Conservation (phyloP, 345 rosid species). For the Citrus unshiu region DNA sequence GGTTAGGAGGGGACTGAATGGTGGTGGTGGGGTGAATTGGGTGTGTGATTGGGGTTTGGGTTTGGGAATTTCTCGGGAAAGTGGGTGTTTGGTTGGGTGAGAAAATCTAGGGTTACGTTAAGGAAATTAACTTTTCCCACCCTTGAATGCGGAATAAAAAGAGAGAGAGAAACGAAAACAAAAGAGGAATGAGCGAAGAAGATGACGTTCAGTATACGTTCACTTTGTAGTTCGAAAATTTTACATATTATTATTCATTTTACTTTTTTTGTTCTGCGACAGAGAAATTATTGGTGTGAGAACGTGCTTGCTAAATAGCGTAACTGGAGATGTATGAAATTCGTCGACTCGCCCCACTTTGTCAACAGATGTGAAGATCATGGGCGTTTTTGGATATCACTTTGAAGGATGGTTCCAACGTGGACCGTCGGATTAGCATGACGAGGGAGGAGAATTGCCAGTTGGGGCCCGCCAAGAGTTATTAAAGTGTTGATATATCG, state of each 20-base stretch:
- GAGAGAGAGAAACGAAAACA: too few species aligned
- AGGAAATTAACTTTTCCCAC: not conserved
- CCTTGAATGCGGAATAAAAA: too few species aligned
- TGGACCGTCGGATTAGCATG: too few species aligned
- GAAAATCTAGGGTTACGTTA: constrained; percentile 24
- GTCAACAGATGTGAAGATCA: not conserved
- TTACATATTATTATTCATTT: not conserved
- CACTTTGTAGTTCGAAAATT: not conserved
- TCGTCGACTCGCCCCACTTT: not conserved
- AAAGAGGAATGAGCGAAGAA: constrained; percentile 1
- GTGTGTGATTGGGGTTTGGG: not conserved
- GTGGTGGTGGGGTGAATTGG: not conserved
- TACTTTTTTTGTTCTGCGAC: not conserved
- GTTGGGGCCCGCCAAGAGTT: too few species aligned
- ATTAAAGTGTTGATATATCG: too few species aligned
- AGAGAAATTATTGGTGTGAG: not conserved
- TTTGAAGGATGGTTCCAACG: too few species aligned
- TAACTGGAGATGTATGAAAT: not conserved
- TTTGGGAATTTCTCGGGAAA: not conserved
- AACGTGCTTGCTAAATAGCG: not conserved
- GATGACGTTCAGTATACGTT: constrained; percentile 10
- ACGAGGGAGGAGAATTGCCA: too few species aligned
- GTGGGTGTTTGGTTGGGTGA: constrained; percentile 10
- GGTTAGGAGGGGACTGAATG: not conserved
- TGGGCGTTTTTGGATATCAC: not conserved